Evolutionary conservation across 1,284 basidiomycete species (phyloP).

Genomic region (Porogramme epimiltina): DNA sequence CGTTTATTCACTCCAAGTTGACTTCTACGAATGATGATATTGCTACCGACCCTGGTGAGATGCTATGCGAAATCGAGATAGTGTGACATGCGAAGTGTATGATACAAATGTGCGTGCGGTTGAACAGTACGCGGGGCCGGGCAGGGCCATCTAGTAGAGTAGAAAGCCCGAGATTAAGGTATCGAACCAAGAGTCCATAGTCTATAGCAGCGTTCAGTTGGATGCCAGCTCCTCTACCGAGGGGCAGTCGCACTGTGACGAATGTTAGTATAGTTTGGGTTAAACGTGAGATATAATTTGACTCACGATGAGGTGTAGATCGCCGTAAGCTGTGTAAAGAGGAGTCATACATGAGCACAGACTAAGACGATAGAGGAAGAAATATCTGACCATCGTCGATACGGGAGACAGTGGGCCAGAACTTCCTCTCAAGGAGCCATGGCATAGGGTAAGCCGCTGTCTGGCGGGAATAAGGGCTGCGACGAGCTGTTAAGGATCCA

Average conservation of each 20-base stretch:
- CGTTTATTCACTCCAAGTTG: too few relatives aligned
- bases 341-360: constrained; percentile 2
- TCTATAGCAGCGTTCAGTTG: constrained; percentile 19
- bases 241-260: constrained; percentile 80
- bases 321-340: constrained; percentile 57
- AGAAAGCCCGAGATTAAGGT: constrained; percentile 24
- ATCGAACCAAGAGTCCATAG: constrained; percentile 14
- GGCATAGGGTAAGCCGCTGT: constrained; percentile 84
- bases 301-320: constrained; percentile 80
- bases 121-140: constrained; percentile 32
- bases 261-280: not conserved
- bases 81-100: constrained; percentile 25
- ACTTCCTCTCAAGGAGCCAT: constrained; percentile 83
- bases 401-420: constrained; percentile 91
- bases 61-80: constrained; percentile 10
- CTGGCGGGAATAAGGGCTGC: constrained; percentile 83
- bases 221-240: constrained; percentile 74
- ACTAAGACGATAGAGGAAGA: not conserved
- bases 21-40: too few relatives aligned
- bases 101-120: constrained; percentile 33
- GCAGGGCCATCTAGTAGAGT: constrained; percentile 31
- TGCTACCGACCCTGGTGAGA: not conserved
- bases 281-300: not conserved
- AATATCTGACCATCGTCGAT: constrained; percentile 78
- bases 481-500: constrained; percentile 1